Percentiles rank a stretch among this genome's conserved stretches.
These are phyloP conservation scores for Pisolithus microcarpus DNA, from an alignment of 768 basidiomycete genomes.

Conservation along the genomic window DNA sequence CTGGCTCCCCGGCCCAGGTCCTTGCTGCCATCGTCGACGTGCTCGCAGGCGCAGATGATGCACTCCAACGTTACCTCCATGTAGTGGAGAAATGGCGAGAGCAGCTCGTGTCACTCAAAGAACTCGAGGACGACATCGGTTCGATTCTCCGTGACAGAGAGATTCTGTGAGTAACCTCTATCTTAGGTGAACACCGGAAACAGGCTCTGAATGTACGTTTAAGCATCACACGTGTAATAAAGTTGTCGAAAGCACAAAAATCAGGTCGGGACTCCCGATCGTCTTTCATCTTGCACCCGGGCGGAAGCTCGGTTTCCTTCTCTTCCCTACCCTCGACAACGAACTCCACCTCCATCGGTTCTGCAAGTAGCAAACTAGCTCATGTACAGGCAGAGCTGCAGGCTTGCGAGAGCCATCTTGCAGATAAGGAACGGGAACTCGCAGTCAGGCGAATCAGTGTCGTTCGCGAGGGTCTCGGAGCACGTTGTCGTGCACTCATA, in stretches of 20 bases:
- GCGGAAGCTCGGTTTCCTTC: conserved; percentile 37
- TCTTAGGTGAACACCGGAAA: background rate
- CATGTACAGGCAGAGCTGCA: conserved; percentile 72
- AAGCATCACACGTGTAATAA: conserved; percentile 75
- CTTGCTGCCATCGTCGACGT: conserved; percentile 43
- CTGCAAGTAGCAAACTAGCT: conserved; percentile 40
- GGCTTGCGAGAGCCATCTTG: conserved; percentile 73
- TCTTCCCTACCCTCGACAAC: conserved; percentile 33
- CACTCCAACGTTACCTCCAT: conserved; percentile 50
- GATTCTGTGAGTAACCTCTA: conserved; percentile 61
- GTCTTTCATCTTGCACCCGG: conserved; percentile 19
- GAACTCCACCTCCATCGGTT: conserved; percentile 15
- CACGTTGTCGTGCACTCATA: conserved; percentile 56
- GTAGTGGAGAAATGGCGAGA: conserved; percentile 63
- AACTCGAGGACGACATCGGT: conserved; percentile 65
- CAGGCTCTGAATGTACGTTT: background rate
- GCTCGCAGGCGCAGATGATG: conserved; percentile 61
- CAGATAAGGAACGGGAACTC: conserved; percentile 63
- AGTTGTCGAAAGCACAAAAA: conserved; percentile 57
- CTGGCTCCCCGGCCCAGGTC: conserved; percentile 9
- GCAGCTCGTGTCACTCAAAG: conserved; percentile 51
- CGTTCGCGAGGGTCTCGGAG: conserved; percentile 54
- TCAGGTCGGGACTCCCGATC: conserved; percentile 32
- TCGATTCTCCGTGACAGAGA: conserved; percentile 70
- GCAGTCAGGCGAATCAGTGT: conserved; percentile 44